These are phyloP conservation scores for Geotrichum histeridarum DNA, from an alignment of 1,139 yeast genomes.

Conservation along the genomic window DNA sequence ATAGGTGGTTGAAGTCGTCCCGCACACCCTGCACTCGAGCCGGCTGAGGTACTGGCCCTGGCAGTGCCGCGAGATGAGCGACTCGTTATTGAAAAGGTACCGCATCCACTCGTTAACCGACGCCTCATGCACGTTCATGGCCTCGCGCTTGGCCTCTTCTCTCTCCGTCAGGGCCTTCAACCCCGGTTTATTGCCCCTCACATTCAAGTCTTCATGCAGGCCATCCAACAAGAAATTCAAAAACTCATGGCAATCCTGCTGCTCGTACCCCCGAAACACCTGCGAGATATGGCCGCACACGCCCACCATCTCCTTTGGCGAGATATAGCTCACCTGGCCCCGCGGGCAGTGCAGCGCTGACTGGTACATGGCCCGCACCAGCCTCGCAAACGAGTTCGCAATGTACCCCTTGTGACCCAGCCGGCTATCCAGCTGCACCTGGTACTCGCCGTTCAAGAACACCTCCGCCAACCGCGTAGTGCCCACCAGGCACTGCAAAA, in stretches of 20 bases:
- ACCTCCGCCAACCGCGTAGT: slow-evolving; percentile 46
- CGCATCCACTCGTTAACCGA: slow-evolving; percentile 95
- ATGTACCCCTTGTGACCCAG: slow-evolving; percentile 81
- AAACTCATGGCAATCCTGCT: slow-evolving; percentile 93
- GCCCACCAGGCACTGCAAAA: slow-evolving; percentile 72
- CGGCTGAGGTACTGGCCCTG: slow-evolving; percentile 89
- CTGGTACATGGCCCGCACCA: slow-evolving; percentile 54
- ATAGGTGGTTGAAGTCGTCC: slow-evolving; percentile 78
- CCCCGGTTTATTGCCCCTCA: slow-evolving; percentile 52
- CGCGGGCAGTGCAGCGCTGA: slow-evolving; percentile 23
- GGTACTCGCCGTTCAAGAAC: slow-evolving; percentile 57
- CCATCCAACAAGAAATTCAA: slow-evolving; percentile 78
- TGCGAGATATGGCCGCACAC: slow-evolving; percentile 67
- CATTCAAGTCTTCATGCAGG: slow-evolving; percentile 82
- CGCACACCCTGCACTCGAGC: slow-evolving; percentile 70
- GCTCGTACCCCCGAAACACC: slow-evolving; percentile 68
- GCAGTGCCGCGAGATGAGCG: slow-evolving; percentile 76
- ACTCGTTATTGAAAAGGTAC: slow-evolving; percentile 75
- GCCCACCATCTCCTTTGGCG: slow-evolving; percentile 56
- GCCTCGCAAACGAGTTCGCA: slow-evolving; percentile 65
- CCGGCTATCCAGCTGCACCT: slow-evolving; percentile 68
- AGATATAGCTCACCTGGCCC: slow-evolving; percentile 46
- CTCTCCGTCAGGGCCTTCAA: slow-evolving; percentile 59
- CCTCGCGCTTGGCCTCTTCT: slow-evolving; percentile 73
- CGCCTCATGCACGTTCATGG: slow-evolving; percentile 72